Percentiles rank a stretch among this genome's conserved stretches.
Conservation (phyloP, 306 rosid species). For the Fagus sylvatica region DNA sequence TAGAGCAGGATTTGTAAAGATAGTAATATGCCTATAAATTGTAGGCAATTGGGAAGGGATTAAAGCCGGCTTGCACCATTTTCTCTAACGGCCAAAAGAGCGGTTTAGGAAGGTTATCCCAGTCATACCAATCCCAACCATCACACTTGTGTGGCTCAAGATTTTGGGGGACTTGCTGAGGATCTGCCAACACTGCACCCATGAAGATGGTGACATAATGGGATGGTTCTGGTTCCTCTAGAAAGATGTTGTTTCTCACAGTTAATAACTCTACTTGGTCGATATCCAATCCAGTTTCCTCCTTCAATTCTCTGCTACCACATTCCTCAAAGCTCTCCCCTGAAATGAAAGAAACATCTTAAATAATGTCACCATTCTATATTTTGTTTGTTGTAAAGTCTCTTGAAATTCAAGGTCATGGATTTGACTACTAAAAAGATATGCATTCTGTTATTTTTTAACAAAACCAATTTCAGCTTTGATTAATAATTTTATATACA, state of each 20-base stretch:
- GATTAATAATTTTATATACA: too few relatives aligned
- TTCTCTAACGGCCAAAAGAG: constrained; percentile 64
- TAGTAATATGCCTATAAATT: background rate
- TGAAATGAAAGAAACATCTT: constrained; percentile 11
- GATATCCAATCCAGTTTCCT: constrained; percentile 63
- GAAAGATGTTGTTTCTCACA: constrained; percentile 48
- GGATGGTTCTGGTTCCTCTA: constrained; percentile 43
- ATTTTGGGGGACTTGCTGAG: constrained; percentile 44
- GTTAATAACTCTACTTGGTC: constrained; percentile 47
- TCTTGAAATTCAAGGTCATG: too few relatives aligned
- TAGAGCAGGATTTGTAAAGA: background rate
- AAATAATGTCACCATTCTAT: too few relatives aligned
- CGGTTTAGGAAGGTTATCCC: constrained; percentile 59
- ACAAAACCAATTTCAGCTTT: too few relatives aligned
- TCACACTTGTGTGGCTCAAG: constrained; percentile 68
- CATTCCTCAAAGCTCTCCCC: constrained; percentile 88
- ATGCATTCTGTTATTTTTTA: too few relatives aligned
- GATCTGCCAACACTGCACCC: constrained; percentile 42
- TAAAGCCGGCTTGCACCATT: constrained; percentile 46
- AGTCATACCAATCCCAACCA: constrained; percentile 82
- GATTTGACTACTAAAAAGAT: too few relatives aligned
- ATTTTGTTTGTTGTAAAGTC: too few relatives aligned
- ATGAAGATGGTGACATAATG: constrained; percentile 63
- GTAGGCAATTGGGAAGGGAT: constrained; percentile 46
- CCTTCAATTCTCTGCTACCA: constrained; percentile 69